A percentile compares a stretch with the other conserved stretches of the same genome.
Evolutionary conservation across 441 rosid genomes (phyloP).

Genomic region (Gossypium gossypioides): DNA sequence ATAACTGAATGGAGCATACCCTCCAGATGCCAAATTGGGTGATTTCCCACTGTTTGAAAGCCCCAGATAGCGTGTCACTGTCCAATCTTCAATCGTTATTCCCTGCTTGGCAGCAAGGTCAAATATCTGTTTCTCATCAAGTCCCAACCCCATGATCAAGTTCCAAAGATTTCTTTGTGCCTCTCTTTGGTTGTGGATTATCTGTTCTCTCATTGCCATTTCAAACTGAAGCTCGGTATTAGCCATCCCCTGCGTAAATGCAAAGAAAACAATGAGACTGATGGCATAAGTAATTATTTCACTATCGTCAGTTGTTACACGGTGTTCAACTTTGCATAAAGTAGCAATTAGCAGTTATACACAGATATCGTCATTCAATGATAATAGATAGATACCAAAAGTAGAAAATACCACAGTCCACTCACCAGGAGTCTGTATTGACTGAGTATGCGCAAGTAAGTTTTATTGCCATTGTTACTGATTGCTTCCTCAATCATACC

Average conservation of each 20-base stretch:
- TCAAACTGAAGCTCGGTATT: slow-evolving; percentile 88
- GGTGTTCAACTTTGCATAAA: not conserved
- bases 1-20: slow-evolving; percentile 22
- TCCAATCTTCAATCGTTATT: slow-evolving; percentile 69
- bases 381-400: not conserved
- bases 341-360: not conserved
- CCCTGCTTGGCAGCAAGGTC: slow-evolving; percentile 75
- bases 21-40: slow-evolving; percentile 27
- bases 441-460: slow-evolving; percentile 75
- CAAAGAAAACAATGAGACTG: slow-evolving; percentile 12
- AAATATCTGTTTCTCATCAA: slow-evolving; percentile 56
- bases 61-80: slow-evolving; percentile 35
- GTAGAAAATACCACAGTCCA: slow-evolving; percentile 1
- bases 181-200: slow-evolving; percentile 77
- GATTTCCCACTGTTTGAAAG: slow-evolving; percentile 40
- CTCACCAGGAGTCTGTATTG: slow-evolving; percentile 91
- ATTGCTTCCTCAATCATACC: slow-evolving; percentile 81
- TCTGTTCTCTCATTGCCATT: slow-evolving; percentile 93
- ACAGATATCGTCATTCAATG: not conserved
- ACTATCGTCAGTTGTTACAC: not conserved
- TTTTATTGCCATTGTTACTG: slow-evolving; percentile 62
- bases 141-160: slow-evolving; percentile 66
- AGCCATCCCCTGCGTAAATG: slow-evolving; percentile 59
- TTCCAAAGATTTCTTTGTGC: slow-evolving; percentile 76
- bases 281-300: slow-evolving; percentile 7